Evolutionary conservation across 345 rosid genomes (phyloP).

Genomic region (Eucalyptus decipiens): DNA sequence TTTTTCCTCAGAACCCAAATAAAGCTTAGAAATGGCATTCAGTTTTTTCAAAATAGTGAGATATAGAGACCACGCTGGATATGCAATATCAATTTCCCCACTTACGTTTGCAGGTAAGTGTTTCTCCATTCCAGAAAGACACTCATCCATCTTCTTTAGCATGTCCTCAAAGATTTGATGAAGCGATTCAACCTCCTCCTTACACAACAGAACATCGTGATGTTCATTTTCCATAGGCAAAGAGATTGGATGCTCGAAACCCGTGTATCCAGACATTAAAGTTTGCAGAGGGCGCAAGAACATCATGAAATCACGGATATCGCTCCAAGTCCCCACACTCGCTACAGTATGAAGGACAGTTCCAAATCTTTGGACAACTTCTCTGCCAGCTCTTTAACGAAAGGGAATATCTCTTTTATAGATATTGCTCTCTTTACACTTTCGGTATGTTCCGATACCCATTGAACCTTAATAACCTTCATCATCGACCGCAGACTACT

Average conservation of each 20-base stretch:
- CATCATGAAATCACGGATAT: conserved; percentile 44
- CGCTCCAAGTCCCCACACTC: conserved; percentile 14
- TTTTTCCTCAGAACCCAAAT: conserved; percentile 33
- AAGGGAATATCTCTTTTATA: conserved; percentile 55
- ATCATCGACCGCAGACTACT: conserved; percentile 52
- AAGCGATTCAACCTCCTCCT: conserved; percentile 38
- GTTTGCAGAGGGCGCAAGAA: conserved; percentile 47
- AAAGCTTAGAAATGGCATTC: conserved; percentile 47
- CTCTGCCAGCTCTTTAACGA: conserved; percentile 52
- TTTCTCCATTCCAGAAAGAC: conserved; percentile 38
- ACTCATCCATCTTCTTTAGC: conserved; percentile 35
- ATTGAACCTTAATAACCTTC: conserved; percentile 19
- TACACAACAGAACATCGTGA: background rate
- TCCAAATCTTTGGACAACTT: conserved; percentile 35
- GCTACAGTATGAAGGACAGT: conserved; percentile 1
- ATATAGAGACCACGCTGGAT: conserved; percentile 40
- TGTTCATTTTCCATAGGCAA: conserved; percentile 25
- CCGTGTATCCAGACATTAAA: conserved; percentile 16
- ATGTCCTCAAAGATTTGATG: conserved; percentile 25
- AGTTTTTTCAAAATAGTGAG: conserved; percentile 69
- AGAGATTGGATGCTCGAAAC: conserved; percentile 13
- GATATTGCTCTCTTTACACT: conserved; percentile 11
- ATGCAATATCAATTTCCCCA: conserved; percentile 26
- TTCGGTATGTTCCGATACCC: conserved; percentile 1
- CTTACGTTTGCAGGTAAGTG: conserved; percentile 4